Percentiles rank a stretch among this genome's conserved stretches.
These are phyloP conservation scores for Salix caprea DNA, from an alignment of 345 rosid genomes.

Conservation along the genomic window DNA sequence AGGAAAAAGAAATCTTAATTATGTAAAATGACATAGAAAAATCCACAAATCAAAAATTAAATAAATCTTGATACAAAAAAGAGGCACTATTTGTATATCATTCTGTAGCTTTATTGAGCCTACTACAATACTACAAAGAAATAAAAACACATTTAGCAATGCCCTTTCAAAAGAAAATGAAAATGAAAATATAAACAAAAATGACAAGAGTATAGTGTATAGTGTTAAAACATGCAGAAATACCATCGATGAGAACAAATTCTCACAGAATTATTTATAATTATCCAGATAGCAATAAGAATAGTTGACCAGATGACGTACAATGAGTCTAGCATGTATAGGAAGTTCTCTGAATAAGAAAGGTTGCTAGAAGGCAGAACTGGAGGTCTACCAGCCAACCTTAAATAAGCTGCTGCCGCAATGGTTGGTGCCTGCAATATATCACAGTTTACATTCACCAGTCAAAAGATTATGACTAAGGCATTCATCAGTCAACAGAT, in stretches of 20 bases:
- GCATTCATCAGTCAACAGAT: neutral
- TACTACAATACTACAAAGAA: neutral
- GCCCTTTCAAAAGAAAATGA: neutral
- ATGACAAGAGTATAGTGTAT: neutral
- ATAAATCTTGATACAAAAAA: neutral
- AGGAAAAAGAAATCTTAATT: neutral
- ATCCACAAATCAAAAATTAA: neutral
- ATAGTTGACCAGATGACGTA: constrained; percentile 26
- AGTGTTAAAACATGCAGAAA: neutral
- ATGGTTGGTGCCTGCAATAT: constrained; percentile 52
- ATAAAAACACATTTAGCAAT: neutral
- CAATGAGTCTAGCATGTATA: constrained; percentile 94
- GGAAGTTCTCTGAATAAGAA: constrained; percentile 90
- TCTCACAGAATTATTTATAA: neutral
- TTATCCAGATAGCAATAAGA: neutral
- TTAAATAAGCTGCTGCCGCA: constrained; percentile 94
- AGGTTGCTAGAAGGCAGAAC: constrained; percentile 88
- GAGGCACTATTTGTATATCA: neutral
- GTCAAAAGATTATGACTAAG: neutral
- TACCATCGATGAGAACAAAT: neutral
- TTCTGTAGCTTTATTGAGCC: neutral
- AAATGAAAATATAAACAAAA: neutral
- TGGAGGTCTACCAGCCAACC: constrained; percentile 96
- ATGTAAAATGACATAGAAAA: neutral
- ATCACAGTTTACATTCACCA: neutral